Evolutionary conservation across 75 land plant genomes (phyloP).

Genomic region (Pseudotsuga menziesii): DNA sequence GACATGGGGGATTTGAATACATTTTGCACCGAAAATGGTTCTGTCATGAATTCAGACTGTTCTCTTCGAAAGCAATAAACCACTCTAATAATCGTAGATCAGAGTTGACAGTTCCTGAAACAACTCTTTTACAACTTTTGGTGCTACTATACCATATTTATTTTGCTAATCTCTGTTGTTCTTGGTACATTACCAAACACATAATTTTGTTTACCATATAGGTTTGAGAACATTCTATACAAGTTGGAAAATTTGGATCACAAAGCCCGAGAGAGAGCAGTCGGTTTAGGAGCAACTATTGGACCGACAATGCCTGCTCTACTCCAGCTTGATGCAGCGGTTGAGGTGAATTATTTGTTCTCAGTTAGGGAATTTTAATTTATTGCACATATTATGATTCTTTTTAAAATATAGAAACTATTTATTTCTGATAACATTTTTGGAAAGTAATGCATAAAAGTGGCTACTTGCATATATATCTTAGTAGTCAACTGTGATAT

Average conservation of each 20-base stretch:
- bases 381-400: neutral
- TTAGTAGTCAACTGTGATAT: neutral
- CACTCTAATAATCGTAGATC: neutral
- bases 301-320: slow-evolving; percentile 75
- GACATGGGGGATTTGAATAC: too few relatives aligned
- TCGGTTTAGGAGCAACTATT: slow-evolving; percentile 58
- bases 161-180: neutral
- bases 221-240: slow-evolving; percentile 72
- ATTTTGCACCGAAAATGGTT: too few relatives aligned
- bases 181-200: neutral
- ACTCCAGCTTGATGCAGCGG: slow-evolving; percentile 64
- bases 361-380: too few relatives aligned
- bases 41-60: neutral
- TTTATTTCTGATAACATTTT: too few relatives aligned
- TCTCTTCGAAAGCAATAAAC: neutral
- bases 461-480: neutral
- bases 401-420: neutral
- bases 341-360: slow-evolving; percentile 50
- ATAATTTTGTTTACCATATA: slow-evolving; percentile 13
- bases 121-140: neutral
- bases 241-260: slow-evolving; percentile 88
- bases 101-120: neutral
- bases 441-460: neutral
- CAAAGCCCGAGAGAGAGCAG: slow-evolving; percentile 84
- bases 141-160: neutral